These are phyloP conservation scores for Trypanosoma rangeli DNA, from an alignment of 208 protist species.

Conservation along the genomic window DNA sequence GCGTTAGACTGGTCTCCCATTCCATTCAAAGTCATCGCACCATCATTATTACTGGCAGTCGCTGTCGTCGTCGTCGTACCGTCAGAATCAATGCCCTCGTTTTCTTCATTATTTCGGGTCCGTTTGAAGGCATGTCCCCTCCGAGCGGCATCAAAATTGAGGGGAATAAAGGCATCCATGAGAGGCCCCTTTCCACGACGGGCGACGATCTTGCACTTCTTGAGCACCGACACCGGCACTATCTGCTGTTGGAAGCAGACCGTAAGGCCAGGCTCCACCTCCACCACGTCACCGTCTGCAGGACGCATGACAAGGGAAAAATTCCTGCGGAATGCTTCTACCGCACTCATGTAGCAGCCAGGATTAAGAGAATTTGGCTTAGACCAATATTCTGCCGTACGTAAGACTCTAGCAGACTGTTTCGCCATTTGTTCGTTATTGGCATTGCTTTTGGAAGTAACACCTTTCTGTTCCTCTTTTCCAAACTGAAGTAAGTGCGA, in stretches of 20 bases:
- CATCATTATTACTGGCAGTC: neutral
- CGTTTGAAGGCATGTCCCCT: neutral
- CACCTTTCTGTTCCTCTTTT: neutral
- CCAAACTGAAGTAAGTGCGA: slow-evolving; percentile 12
- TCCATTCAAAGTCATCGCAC: neutral
- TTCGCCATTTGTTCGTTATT: neutral
- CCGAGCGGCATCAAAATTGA: slow-evolving; percentile 23
- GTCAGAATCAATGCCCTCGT: neutral
- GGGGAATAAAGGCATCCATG: slow-evolving; percentile 8
- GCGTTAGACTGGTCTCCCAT: neutral
- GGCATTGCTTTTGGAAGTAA: neutral
- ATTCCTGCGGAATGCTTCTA: slow-evolving; percentile 17
- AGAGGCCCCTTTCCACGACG: neutral
- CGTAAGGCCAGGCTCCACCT: slow-evolving; percentile 82
- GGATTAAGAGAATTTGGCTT: neutral
- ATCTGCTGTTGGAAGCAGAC: slow-evolving; percentile 34
- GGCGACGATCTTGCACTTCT: slow-evolving; percentile 6
- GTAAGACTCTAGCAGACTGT: neutral
- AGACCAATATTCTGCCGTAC: slow-evolving; percentile 19
- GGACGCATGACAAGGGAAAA: slow-evolving; percentile 47
- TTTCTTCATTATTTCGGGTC: slow-evolving; percentile 23
- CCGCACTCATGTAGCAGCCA: neutral
- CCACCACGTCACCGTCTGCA: slow-evolving; percentile 35
- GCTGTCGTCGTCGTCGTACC: slow-evolving; percentile 12
- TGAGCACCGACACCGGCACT: neutral